Evolutionary conservation across 192 early-diverging fungal genomes (phyloP).

Genomic region (Chytriomyces confervae): DNA sequence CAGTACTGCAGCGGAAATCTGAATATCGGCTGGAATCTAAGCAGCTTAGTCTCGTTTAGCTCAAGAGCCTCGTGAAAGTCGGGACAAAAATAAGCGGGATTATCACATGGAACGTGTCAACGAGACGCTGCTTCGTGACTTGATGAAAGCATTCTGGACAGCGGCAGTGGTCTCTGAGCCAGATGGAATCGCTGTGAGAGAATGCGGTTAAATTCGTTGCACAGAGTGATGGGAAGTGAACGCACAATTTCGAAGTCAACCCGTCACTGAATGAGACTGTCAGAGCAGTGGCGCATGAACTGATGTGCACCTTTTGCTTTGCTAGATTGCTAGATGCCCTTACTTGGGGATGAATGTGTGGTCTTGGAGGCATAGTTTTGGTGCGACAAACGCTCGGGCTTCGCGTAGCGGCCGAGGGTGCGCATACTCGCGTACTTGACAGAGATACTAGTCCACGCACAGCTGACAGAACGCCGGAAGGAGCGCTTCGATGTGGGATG

Average conservation of each 20-base stretch:
- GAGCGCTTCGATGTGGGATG: too few species aligned
- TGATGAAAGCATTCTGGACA: constrained; percentile 78
- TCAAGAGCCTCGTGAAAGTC: constrained; percentile 43
- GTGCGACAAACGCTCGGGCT: too few species aligned
- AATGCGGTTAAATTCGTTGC: background rate
- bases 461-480: too few species aligned
- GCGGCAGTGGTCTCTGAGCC: constrained; percentile 86
- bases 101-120: constrained; percentile 66
- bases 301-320: too few species aligned
- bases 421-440: too few species aligned
- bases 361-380: too few species aligned
- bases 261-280: background rate
- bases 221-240: background rate
- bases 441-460: too few species aligned
- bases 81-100: background rate
- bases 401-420: too few species aligned
- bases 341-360: too few species aligned
- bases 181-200: constrained; percentile 66
- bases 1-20: constrained; percentile 33
- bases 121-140: constrained; percentile 76
- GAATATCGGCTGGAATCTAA: constrained; percentile 42
- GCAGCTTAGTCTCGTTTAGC: constrained; percentile 59
- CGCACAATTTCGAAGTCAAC: background rate
- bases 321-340: too few species aligned
- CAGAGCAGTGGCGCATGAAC: background rate